These are phyloP conservation scores for Nematodospora anomalae DNA, from an alignment of 1,139 yeast genomes.

Conservation along the genomic window DNA sequence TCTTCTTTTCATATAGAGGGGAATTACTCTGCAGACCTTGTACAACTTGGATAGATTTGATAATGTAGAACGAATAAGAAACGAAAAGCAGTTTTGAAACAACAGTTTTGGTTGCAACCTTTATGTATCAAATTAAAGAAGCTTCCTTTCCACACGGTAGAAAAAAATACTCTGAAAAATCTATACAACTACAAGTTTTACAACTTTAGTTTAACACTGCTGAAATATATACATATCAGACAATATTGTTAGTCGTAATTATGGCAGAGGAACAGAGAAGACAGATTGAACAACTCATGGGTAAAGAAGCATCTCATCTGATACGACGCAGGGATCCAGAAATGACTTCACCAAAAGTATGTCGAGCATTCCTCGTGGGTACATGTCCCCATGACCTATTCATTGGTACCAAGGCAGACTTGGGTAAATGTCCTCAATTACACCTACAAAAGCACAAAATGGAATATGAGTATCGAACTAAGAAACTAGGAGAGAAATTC, in stretches of 20 bases:
- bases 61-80: too few relatives aligned
- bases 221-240: too few relatives aligned
- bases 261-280: slow-evolving; percentile 75
- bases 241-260: too few relatives aligned
- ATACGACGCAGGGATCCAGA: slow-evolving; percentile 45
- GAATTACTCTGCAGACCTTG: too few relatives aligned
- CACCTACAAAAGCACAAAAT: slow-evolving; percentile 77
- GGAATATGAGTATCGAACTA: slow-evolving; percentile 63
- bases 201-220: too few relatives aligned
- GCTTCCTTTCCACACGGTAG: too few relatives aligned
- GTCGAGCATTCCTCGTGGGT: slow-evolving; percentile 81
- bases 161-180: not conserved
- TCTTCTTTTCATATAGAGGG: too few relatives aligned
- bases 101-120: too few relatives aligned
- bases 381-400: slow-evolving; percentile 88
- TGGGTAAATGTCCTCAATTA: slow-evolving; percentile 76
- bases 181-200: not conserved
- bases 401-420: slow-evolving; percentile 77
- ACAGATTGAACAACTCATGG: slow-evolving; percentile 82
- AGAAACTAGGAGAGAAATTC: slow-evolving; percentile 53
- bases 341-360: slow-evolving; percentile 67
- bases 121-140: too few relatives aligned
- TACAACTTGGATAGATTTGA: too few relatives aligned
- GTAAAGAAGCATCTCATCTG: slow-evolving; percentile 44
- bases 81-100: too few relatives aligned